Percentiles rank a stretch among this genome's conserved stretches.
Conservation (phyloP, 805 yeast species). For the Candida nitratophila region DNA sequence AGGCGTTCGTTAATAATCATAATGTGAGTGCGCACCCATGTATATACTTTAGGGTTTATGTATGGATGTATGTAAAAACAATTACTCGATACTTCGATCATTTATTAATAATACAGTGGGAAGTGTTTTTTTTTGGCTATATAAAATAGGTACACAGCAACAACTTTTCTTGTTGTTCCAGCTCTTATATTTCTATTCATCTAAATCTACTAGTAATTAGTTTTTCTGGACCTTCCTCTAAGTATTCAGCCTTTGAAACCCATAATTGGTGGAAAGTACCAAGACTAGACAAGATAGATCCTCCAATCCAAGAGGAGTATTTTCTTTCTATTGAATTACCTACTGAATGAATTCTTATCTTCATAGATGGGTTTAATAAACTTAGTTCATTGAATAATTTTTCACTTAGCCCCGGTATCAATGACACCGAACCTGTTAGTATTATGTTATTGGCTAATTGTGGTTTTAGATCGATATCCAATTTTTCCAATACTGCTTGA, state of each 20-base stretch:
- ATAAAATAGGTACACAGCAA: no score
- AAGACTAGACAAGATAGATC: conserved; percentile 76
- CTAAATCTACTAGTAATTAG: conserved; percentile 78
- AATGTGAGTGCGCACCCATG: no score
- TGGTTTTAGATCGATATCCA: conserved; percentile 79
- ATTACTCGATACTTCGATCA: no score
- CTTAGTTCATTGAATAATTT: conserved; percentile 66
- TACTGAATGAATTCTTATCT: conserved; percentile 74
- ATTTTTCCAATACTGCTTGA: conserved; percentile 44
- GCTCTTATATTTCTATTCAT: no score
- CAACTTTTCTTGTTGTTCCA: no score
- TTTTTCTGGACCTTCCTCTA: conserved; percentile 82
- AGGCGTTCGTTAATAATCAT: no score
- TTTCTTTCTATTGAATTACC: conserved; percentile 75
- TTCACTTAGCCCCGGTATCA: conserved; percentile 76
- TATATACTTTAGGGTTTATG: no score
- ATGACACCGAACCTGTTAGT: conserved; percentile 76
- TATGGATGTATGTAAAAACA: no score
- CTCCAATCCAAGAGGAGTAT: conserved; percentile 87
- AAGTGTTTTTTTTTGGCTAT: no score
- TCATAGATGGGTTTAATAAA: conserved; percentile 71
- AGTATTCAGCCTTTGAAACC: conserved; percentile 83
- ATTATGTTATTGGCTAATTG: conserved; percentile 85
- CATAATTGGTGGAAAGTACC: conserved; percentile 95
- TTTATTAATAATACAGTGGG: no score